A percentile compares a stretch with the other conserved stretches of the same genome.
phyloP scores from a whole-genome alignment of 176 grass and related monocot genomes.

The Chrysopogon serrulatus region DNA sequence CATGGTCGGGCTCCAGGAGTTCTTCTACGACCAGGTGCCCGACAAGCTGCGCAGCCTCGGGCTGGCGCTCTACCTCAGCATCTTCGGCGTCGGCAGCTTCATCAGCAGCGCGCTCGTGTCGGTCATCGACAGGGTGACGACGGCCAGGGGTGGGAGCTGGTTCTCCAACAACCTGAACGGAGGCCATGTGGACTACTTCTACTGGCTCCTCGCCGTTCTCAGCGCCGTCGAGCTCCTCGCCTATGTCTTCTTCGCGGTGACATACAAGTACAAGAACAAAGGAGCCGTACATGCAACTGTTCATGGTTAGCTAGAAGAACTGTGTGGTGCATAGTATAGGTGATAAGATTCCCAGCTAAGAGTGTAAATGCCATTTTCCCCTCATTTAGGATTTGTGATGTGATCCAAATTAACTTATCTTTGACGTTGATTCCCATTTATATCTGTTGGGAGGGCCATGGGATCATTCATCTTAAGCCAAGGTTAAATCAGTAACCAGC shows the following conservation, averaged over 20 bases:
- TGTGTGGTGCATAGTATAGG: background rate
- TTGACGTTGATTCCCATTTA: background rate
- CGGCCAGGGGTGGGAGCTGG: conserved; percentile 31
- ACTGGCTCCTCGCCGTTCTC: conserved; percentile 41
- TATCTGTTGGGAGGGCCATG: background rate
- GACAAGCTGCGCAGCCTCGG: conserved; percentile 50
- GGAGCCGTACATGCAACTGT: background rate
- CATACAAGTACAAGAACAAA: conserved; percentile 48
- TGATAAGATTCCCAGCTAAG: background rate
- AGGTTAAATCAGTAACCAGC: background rate
- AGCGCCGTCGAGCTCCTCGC: conserved; percentile 41
- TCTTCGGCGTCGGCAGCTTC: conserved; percentile 44
- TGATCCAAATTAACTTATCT: background rate
- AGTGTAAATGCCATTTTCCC: background rate
- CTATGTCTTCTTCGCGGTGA: conserved; percentile 21
- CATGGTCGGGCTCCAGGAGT: conserved; percentile 68
- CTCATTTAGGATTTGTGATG: background rate
- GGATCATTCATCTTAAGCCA: background rate
- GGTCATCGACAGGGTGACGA: conserved; percentile 12
- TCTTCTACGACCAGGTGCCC: conserved; percentile 79
- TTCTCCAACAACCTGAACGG: conserved; percentile 49
- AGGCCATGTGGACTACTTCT: conserved; percentile 50
- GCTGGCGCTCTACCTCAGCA: conserved; percentile 41
- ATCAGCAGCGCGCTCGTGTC: conserved; percentile 40
- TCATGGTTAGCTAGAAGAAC: background rate